These are phyloP conservation scores for Selaginella moellendorffii DNA, from an alignment of 75 land plant genomes.

Conservation along the genomic window DNA sequence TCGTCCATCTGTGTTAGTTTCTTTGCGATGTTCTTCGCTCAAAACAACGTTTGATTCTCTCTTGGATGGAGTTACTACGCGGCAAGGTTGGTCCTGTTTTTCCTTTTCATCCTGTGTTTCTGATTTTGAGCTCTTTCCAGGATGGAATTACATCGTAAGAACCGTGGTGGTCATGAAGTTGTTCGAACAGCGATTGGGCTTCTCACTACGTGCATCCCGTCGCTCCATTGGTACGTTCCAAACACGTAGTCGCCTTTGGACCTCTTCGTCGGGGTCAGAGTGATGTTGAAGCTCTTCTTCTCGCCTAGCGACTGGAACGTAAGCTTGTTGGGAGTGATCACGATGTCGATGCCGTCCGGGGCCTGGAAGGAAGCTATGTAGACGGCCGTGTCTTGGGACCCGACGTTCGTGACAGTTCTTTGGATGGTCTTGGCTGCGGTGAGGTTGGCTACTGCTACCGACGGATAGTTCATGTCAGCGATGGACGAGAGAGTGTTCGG, in stretches of 20 bases:
- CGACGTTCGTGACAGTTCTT: not conserved
- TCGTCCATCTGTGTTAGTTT: too few species aligned
- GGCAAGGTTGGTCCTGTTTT: too few species aligned
- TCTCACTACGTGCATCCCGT: not conserved
- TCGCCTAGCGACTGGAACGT: not conserved
- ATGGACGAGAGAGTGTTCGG: constrained; percentile 25
- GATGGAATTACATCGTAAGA: too few species aligned
- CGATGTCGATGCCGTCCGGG: not conserved
- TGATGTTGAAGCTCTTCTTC: not conserved
- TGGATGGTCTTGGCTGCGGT: not conserved
- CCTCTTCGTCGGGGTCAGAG: not conserved
- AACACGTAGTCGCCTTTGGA: not conserved
- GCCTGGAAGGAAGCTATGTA: not conserved
- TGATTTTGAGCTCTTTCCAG: too few species aligned
- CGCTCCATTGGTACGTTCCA: not conserved
- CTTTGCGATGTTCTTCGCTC: too few species aligned
- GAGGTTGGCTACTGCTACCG: constrained; percentile 2
- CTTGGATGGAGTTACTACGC: too few species aligned
- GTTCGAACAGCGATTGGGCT: not conserved
- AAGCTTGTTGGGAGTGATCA: not conserved
- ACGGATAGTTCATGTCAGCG: constrained; percentile 2
- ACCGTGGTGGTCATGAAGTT: too few species aligned
- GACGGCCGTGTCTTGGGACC: not conserved
- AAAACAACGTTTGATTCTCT: too few species aligned
- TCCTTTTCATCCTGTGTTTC: too few species aligned